Percentiles rank a stretch among this genome's conserved stretches.
Conservation (phyloP, 441 rosid genomes). For the Capsella rubella region DNA sequence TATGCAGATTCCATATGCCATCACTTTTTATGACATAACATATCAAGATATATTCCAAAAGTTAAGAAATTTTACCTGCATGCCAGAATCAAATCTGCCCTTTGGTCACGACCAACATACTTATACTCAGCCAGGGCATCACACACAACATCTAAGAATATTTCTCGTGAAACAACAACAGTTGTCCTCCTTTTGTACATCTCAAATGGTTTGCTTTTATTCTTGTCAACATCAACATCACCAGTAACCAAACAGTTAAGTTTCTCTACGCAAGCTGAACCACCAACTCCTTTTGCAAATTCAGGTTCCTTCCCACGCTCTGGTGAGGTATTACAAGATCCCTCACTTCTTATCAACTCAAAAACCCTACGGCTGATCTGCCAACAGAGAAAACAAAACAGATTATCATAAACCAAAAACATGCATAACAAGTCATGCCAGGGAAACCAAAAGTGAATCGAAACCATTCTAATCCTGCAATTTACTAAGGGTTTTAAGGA, state of each 20-base stretch:
- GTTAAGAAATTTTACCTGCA: constrained; percentile 69
- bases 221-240: constrained; percentile 53
- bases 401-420: too few relatives aligned
- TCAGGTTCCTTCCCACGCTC: constrained; percentile 53
- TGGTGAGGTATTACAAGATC: constrained; percentile 51
- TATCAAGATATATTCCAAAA: constrained; percentile 19
- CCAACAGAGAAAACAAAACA: constrained; percentile 3
- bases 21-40: constrained; percentile 15
- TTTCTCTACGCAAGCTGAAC: constrained; percentile 40
- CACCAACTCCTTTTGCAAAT: constrained; percentile 43
- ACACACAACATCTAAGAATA: constrained; percentile 83
- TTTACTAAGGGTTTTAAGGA: neutral
- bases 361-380: constrained; percentile 93
- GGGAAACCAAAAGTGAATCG: neutral
- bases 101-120: constrained; percentile 93
- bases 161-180: constrained; percentile 70
- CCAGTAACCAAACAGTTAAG: constrained; percentile 30
- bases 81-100: constrained; percentile 92
- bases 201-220: constrained; percentile 72
- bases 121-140: constrained; percentile 83
- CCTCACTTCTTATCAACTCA: constrained; percentile 68
- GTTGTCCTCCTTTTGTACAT: constrained; percentile 92
- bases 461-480: neutral
- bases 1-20: constrained; percentile 32
- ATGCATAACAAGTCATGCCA: too few relatives aligned